Conservation (phyloP, 2,329 filamentous ascomycete genomes). For the Neofusicoccum kwambonambiense region DNA sequence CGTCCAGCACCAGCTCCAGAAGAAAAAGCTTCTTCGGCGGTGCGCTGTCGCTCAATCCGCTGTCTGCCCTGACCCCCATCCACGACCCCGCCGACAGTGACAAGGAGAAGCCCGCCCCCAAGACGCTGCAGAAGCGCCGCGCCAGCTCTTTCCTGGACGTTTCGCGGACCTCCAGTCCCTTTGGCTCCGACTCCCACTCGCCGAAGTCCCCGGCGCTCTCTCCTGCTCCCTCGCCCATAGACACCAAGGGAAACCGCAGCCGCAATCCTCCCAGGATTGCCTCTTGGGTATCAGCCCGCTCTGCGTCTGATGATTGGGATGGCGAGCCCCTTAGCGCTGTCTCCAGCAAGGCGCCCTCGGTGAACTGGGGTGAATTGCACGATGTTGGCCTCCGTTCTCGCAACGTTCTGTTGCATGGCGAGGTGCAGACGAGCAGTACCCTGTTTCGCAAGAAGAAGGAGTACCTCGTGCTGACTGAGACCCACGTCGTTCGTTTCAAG, state of each 20-base stretch:
- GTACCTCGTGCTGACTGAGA: slow-evolving; percentile 69
- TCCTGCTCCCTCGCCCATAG: slow-evolving; percentile 22
- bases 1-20: slow-evolving; percentile 24
- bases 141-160: slow-evolving; percentile 15
- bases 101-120: slow-evolving; percentile 20
- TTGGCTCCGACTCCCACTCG: slow-evolving; percentile 38
- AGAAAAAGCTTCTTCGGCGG: slow-evolving; percentile 36
- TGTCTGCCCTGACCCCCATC: slow-evolving; percentile 30
- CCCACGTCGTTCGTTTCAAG: slow-evolving; percentile 67
- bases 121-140: slow-evolving; percentile 35
- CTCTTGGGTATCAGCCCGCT: slow-evolving; percentile 52
- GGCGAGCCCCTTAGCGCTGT: slow-evolving; percentile 50
- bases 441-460: slow-evolving; percentile 73
- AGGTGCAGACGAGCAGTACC: slow-evolving; percentile 67
- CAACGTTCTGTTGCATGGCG: slow-evolving; percentile 63
- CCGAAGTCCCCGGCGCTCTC: slow-evolving; percentile 6
- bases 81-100: slow-evolving; percentile 25
- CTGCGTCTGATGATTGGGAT: slow-evolving; percentile 51
- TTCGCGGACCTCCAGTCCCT: slow-evolving; percentile 33
- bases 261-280: slow-evolving; percentile 53
- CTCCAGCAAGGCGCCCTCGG: slow-evolving; percentile 51
- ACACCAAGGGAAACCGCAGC: slow-evolving; percentile 24
- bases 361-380: slow-evolving; percentile 44
- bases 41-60: slow-evolving; percentile 27
- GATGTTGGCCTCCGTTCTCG: slow-evolving; percentile 34